These are phyloP conservation scores for Penicillium manginii DNA, from an alignment of 495 filamentous ascomycete genomes.

Conservation along the genomic window DNA sequence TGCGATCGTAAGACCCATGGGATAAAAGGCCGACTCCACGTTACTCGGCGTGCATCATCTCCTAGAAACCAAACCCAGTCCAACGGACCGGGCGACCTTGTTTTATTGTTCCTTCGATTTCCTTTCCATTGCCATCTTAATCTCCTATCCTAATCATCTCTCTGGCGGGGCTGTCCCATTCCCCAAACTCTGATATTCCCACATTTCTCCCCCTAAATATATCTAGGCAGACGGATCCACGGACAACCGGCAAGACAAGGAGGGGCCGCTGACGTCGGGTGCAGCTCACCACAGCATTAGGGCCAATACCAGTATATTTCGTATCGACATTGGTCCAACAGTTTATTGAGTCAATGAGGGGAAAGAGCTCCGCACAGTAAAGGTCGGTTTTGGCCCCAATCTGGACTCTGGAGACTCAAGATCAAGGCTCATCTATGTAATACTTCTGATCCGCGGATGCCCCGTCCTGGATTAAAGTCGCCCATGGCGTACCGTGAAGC, in stretches of 20 bases:
- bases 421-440: too few relatives aligned
- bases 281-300: not conserved
- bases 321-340: not conserved
- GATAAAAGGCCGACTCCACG: conserved; percentile 11
- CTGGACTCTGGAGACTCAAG: not conserved
- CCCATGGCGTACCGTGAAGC: conserved; percentile 4
- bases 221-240: too few relatives aligned
- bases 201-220: too few relatives aligned
- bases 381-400: not conserved
- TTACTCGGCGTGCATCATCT: conserved; percentile 16
- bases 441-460: not conserved
- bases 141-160: not conserved
- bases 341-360: too few relatives aligned
- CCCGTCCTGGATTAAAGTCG: not conserved
- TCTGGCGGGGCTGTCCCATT: too few relatives aligned
- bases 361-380: too few relatives aligned
- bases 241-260: not conserved
- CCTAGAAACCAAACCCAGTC: conserved; percentile 23
- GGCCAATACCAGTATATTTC: not conserved
- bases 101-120: conserved; percentile 3
- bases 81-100: conserved; percentile 27
- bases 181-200: too few relatives aligned
- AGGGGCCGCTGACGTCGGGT: conserved; percentile 7
- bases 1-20: conserved; percentile 14
- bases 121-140: not conserved